Percentiles rank a stretch among this genome's conserved stretches.
Conservation (phyloP, 441 rosid genomes). For the Populus hybrid region DNA sequence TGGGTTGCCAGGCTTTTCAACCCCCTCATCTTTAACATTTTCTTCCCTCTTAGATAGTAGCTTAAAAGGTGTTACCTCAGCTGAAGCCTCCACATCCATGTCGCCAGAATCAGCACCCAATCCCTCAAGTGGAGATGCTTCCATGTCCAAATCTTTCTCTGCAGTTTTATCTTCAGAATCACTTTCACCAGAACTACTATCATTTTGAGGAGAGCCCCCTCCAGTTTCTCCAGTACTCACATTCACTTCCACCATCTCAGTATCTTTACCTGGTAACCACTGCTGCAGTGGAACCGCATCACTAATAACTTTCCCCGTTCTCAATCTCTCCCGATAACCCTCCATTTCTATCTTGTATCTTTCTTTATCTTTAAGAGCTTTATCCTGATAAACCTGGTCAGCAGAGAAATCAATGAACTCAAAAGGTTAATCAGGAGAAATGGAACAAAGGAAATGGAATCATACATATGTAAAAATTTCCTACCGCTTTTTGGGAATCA, state of each 20-base stretch:
- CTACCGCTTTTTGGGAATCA: constrained; percentile 60
- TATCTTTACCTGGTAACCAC: constrained; percentile 53
- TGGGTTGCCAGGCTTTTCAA: constrained; percentile 10
- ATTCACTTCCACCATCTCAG: constrained; percentile 50
- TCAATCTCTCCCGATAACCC: constrained; percentile 66
- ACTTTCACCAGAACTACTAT: constrained; percentile 43
- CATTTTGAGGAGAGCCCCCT: constrained; percentile 24
- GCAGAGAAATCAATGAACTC: background rate
- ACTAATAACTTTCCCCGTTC: constrained; percentile 52
- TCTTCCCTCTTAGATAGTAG: no score
- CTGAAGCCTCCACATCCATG: constrained; percentile 17
- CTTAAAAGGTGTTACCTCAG: constrained; percentile 13
- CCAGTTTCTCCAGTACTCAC: constrained; percentile 47
- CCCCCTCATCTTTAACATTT: no score
- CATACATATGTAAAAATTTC: constrained; percentile 1
- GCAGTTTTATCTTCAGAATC: constrained; percentile 44
- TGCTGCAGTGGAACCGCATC: constrained; percentile 74
- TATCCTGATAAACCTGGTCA: constrained; percentile 74
- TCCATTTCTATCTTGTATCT: constrained; percentile 87
- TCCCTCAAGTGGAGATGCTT: constrained; percentile 21
- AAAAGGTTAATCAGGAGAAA: background rate
- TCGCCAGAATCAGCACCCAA: constrained; percentile 20
- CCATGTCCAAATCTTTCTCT: constrained; percentile 42
- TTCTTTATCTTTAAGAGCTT: constrained; percentile 83
- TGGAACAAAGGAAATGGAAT: background rate